Percentiles rank a stretch among this genome's conserved stretches.
Conservation (phyloP, 495 filamentous ascomycete species). For the Oleoguttula mirabilis region DNA sequence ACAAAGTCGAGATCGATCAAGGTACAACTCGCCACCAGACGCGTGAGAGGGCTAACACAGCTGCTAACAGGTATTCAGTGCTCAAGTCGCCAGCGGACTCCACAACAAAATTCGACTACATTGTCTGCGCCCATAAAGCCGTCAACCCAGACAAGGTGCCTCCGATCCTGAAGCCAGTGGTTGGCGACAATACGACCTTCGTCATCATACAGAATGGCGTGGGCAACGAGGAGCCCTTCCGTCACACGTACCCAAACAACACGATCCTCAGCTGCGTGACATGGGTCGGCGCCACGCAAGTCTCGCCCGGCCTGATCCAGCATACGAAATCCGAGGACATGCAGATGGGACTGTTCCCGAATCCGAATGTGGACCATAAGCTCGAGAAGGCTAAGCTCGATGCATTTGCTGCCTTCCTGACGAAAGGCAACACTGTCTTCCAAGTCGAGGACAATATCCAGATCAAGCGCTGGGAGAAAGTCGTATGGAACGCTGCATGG, state of each 20-base stretch:
- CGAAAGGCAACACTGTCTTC: slow-evolving; percentile 31
- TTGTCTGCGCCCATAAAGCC: slow-evolving; percentile 43
- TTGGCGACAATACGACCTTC: slow-evolving; percentile 23
- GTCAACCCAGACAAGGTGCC: slow-evolving; percentile 33
- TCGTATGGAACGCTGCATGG: slow-evolving; percentile 45
- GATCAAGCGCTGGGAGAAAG: slow-evolving; percentile 40
- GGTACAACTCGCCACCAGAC: slow-evolving; percentile 20
- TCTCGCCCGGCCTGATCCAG: slow-evolving; percentile 33
- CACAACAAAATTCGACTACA: slow-evolving; percentile 31
- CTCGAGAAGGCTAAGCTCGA: slow-evolving; percentile 29
- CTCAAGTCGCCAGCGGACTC: slow-evolving; percentile 34
- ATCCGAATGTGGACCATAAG: slow-evolving; percentile 18
- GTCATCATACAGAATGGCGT: slow-evolving; percentile 34
- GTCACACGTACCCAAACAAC: slow-evolving; percentile 21
- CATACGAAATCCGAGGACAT: slow-evolving; percentile 38
- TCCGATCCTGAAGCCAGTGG: slow-evolving; percentile 30
- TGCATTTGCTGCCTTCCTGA: slow-evolving; percentile 32
- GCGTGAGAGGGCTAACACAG: not conserved
- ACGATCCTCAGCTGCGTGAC: slow-evolving; percentile 32
- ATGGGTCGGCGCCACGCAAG: slow-evolving; percentile 41
- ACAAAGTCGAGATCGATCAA: slow-evolving; percentile 32
- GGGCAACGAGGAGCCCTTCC: slow-evolving; percentile 31
- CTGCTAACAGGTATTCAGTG: slow-evolving; percentile 24
- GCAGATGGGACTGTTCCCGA: slow-evolving; percentile 33
- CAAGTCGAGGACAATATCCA: slow-evolving; percentile 36